phyloP scores from a whole-genome alignment of 306 rosid genomes.

The Styphnolobium japonicum region DNA sequence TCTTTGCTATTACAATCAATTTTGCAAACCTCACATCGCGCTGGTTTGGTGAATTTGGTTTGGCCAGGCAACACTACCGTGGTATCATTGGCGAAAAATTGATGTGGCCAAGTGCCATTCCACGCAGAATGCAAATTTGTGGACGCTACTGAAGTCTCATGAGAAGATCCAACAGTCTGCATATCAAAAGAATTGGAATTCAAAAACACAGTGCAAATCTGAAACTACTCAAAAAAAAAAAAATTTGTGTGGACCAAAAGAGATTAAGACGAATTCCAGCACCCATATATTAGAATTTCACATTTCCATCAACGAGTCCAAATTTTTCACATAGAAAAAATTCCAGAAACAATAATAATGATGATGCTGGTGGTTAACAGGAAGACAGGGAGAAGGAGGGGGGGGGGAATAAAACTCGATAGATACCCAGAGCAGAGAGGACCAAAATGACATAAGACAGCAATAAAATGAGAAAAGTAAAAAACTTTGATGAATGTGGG shows the following conservation, averaged over 20 bases:
- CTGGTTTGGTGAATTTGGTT: constrained; percentile 26
- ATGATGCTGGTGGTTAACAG: too few relatives aligned
- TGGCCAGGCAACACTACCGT: constrained; percentile 22
- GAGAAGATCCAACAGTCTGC: constrained; percentile 44
- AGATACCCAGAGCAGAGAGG: too few relatives aligned
- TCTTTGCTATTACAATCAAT: constrained; percentile 44
- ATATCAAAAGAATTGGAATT: constrained; percentile 8
- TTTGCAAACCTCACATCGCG: constrained; percentile 50
- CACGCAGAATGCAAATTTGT: constrained; percentile 36
- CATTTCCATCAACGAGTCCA: not conserved
- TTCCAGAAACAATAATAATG: too few relatives aligned
- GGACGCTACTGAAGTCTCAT: constrained; percentile 35
- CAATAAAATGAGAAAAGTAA: not conserved
- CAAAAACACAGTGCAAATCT: not conserved
- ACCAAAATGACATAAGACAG: not conserved
- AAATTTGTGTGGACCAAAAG: too few relatives aligned
- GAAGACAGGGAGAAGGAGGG: too few relatives aligned
- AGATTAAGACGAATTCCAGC: not conserved
- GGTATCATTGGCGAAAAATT: constrained; percentile 15
- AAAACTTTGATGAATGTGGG: not conserved
- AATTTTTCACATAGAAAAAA: too few relatives aligned
- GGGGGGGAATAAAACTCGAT: too few relatives aligned
- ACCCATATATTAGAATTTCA: not conserved
- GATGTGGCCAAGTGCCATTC: constrained; percentile 32
- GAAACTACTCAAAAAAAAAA: constrained; percentile 18